phyloP scores from a whole-genome alignment of 2,329 filamentous ascomycete genomes.

The Furcasterigmium furcatum region DNA sequence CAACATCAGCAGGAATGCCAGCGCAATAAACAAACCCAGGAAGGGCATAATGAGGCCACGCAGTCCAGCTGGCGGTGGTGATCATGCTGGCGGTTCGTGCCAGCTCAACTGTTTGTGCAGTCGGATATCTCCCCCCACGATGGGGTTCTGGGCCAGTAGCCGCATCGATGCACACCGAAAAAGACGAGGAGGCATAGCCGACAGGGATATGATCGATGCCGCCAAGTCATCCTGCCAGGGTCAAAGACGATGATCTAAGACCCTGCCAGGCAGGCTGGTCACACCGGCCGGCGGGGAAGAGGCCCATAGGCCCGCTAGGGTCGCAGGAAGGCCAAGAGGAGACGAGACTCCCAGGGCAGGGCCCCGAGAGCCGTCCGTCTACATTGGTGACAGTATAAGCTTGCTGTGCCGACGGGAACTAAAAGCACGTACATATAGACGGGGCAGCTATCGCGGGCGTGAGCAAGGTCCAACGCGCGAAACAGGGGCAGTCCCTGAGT shows the following conservation, averaged over 20 bases:
- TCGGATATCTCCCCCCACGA: not conserved
- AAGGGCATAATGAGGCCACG: not conserved
- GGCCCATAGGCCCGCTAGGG: too few relatives aligned
- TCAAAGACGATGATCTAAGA: too few relatives aligned
- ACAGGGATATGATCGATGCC: not conserved
- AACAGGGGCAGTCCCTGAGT: conserved; percentile 3
- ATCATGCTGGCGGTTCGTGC: not conserved
- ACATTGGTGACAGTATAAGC: too few relatives aligned
- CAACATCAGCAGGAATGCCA: too few relatives aligned
- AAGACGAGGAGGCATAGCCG: not conserved
- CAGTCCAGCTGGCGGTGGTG: not conserved
- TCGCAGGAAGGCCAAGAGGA: too few relatives aligned
- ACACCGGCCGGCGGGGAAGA: too few relatives aligned
- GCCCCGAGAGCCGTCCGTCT: too few relatives aligned
- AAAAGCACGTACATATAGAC: not conserved
- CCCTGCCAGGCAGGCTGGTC: too few relatives aligned
- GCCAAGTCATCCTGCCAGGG: not conserved
- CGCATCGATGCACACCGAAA: not conserved
- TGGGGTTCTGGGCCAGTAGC: not conserved
- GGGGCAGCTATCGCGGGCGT: not conserved
- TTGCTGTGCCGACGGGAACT: not conserved
- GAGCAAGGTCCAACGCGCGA: not conserved
- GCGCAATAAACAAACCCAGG: too few relatives aligned
- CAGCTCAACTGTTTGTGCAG: not conserved
- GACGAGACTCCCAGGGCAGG: too few relatives aligned